These are phyloP conservation scores for Cyanodermella asteris DNA, from an alignment of 2,329 filamentous ascomycete genomes.

Conservation along the genomic window DNA sequence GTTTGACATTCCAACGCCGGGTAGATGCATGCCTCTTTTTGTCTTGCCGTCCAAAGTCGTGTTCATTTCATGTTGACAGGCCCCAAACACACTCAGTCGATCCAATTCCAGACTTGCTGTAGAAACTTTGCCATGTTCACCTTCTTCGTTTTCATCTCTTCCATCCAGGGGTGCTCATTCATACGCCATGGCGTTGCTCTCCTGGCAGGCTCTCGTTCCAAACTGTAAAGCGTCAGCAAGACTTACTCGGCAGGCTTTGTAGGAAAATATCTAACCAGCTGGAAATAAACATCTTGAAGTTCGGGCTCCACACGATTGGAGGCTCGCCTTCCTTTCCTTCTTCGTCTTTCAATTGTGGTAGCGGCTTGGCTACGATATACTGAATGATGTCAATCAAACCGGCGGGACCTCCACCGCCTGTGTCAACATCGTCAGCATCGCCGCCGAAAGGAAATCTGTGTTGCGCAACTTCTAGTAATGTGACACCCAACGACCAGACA, in stretches of 20 bases:
- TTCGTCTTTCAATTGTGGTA: conserved; percentile 90
- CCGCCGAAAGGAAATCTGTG: conserved; percentile 96
- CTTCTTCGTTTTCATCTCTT: conserved; percentile 84
- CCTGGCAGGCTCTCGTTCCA: conserved; percentile 77
- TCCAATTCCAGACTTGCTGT: conserved; percentile 92
- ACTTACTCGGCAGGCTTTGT: conserved; percentile 5
- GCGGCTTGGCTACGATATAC: conserved; percentile 89
- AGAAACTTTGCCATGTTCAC: conserved; percentile 96
- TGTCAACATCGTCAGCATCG: conserved; percentile 88
- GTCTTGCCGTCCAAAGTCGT: too few species aligned
- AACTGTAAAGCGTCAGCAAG: conserved; percentile 27
- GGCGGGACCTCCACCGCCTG: too few species aligned
- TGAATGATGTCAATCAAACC: conserved; percentile 88
- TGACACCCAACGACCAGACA: conserved; percentile 94
- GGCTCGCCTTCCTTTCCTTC: conserved; percentile 43
- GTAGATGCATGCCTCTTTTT: not conserved
- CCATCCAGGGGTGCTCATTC: conserved; percentile 97
- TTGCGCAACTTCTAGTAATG: conserved; percentile 94
- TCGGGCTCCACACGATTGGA: conserved; percentile 83
- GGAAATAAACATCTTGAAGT: conserved; percentile 98
- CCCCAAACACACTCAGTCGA: conserved; percentile 33
- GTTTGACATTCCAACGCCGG: not conserved
- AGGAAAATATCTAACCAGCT: conserved; percentile 61
- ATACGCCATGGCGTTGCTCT: conserved; percentile 94
- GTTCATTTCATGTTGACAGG: too few species aligned